These are phyloP conservation scores for Kodamaea arcana DNA, from an alignment of 1,139 yeast genomes.

Conservation along the genomic window DNA sequence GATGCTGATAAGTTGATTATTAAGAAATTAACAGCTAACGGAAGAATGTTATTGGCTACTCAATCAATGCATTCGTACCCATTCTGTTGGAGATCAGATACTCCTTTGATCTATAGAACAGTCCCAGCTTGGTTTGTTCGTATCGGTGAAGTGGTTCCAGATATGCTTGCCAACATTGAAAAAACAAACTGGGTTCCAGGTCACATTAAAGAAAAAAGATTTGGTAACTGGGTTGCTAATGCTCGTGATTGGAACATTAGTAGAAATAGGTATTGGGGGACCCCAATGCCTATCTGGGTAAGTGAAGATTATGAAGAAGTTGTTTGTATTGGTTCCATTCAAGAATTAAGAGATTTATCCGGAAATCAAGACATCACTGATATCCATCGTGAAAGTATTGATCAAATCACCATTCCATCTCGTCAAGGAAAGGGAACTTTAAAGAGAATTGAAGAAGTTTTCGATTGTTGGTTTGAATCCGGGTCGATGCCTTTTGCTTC, in stretches of 20 bases:
- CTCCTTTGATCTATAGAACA: constrained; percentile 91
- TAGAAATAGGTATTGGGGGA: constrained; percentile 99
- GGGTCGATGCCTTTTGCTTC: constrained; percentile 99
- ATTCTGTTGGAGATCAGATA: constrained; percentile 99
- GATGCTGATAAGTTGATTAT: constrained; percentile 93
- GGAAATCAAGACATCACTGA: constrained; percentile 82
- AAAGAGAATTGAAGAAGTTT: constrained; percentile 93
- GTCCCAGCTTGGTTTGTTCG: constrained; percentile 99
- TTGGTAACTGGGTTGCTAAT: constrained; percentile 94
- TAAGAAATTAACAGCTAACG: constrained; percentile 73
- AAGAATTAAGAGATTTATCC: constrained; percentile 77
- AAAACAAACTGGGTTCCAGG: constrained; percentile 94
- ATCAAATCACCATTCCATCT: constrained; percentile 91
- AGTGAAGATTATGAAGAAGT: constrained; percentile 90
- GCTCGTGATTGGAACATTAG: constrained; percentile 99
- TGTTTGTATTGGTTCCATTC: constrained; percentile 88
- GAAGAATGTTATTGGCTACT: constrained; percentile 67
- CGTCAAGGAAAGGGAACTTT: constrained; percentile 80
- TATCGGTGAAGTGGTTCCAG: constrained; percentile 78
- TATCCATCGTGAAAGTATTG: constrained; percentile 90
- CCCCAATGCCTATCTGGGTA: constrained; percentile 97
- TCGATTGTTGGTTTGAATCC: constrained; percentile 99
- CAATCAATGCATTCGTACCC: constrained; percentile 96
- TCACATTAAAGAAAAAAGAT: constrained; percentile 87
- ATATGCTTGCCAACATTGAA: constrained; percentile 82